Evolutionary conservation across 441 rosid species (phyloP), one percentile per base, ranked within the genome.

Genomic region (Rhodomyrtus psidioides): DNA sequence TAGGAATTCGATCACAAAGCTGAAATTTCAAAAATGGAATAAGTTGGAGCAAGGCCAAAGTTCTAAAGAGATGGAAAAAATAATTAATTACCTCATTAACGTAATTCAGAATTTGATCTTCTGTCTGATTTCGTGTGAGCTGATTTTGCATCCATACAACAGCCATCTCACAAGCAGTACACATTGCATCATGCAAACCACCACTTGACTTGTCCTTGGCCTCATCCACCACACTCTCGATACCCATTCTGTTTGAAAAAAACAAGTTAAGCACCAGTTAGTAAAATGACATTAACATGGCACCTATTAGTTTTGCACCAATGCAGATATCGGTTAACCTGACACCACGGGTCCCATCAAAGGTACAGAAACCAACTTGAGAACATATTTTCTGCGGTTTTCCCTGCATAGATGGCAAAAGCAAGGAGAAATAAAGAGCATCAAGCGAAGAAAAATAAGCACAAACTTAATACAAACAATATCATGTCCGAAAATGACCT

Each of bases 141-240:
- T 90, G 90, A 70, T 93, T 93, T 87, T 90, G 89, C 96, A 94
- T 94, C 95, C 94, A 92, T 30, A 94, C 88, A 4, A 93, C 93
- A 21, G 94, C 94, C 96, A 92, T 94, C 90, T 94, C 94, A 81
- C 96, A 94, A 86, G 92, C 93, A 83, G 89, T 83, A 83, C 96
- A 94, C 89, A 86, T 88, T 2, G 94, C 88, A 83, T 91, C 91
- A 85, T 55, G 88, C 42, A 89, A 49, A 83, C 92, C 90, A 82
- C 84, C 87, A 4, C 92, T 91, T 60, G 91, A 74, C 87, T 86
- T 91, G 85, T 88, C 94, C 23, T 28, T 15, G 53, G 85, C 85
- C 86, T 89, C 85, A 24, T 92, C 91, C 81, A 87, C 90, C 57
- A 92, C 91, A 30, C 92, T 91, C 91, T 89, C 86, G 59, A 94